Evolutionary conservation across 768 basidiomycete species (phyloP).

Genomic region (Amanita jacksonii): DNA sequence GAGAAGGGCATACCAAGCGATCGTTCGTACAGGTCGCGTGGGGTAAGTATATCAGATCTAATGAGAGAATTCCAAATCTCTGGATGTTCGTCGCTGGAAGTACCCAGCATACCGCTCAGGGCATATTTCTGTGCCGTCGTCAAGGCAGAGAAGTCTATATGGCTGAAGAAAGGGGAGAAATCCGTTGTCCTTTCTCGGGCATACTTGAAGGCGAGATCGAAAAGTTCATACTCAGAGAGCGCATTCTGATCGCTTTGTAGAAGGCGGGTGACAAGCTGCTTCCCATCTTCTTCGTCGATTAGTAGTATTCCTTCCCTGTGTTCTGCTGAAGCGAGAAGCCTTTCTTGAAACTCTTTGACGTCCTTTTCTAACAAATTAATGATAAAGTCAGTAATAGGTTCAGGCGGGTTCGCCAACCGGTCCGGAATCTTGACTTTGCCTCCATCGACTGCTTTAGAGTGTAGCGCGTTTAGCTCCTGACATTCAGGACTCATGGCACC

Average conservation of each 20-base stretch:
- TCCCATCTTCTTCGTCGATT: slow-evolving; percentile 27
- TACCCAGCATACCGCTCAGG: slow-evolving; percentile 30
- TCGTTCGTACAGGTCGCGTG: slow-evolving; percentile 40
- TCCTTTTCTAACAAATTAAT: slow-evolving; percentile 42
- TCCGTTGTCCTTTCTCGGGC: slow-evolving; percentile 36
- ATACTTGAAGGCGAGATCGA: slow-evolving; percentile 39
- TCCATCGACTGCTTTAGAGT: slow-evolving; percentile 63
- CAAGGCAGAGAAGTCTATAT: slow-evolving; percentile 51
- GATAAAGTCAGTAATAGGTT: slow-evolving; percentile 35
- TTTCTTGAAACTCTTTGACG: slow-evolving; percentile 33
- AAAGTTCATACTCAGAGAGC: slow-evolving; percentile 52
- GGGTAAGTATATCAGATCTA: slow-evolving; percentile 48
- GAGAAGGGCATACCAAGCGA: slow-evolving; percentile 42
- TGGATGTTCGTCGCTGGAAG: slow-evolving; percentile 32
- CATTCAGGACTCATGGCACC: slow-evolving; percentile 57
- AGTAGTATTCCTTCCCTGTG: slow-evolving; percentile 15
- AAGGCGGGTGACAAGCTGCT: slow-evolving; percentile 32
- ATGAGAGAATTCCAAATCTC: slow-evolving; percentile 57
- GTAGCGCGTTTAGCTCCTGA: slow-evolving; percentile 62
- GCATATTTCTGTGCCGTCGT: slow-evolving; percentile 44
- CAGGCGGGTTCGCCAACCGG: slow-evolving; percentile 41
- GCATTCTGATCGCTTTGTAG: slow-evolving; percentile 43
- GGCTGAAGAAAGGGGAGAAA: slow-evolving; percentile 32
- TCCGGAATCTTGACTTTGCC: slow-evolving; percentile 52
- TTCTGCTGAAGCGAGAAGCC: slow-evolving; percentile 26